A percentile compares a stretch with the other conserved stretches of the same genome.
phyloP scores from a whole-genome alignment of 176 grass and related monocot genomes.

The Musa acuminata region DNA sequence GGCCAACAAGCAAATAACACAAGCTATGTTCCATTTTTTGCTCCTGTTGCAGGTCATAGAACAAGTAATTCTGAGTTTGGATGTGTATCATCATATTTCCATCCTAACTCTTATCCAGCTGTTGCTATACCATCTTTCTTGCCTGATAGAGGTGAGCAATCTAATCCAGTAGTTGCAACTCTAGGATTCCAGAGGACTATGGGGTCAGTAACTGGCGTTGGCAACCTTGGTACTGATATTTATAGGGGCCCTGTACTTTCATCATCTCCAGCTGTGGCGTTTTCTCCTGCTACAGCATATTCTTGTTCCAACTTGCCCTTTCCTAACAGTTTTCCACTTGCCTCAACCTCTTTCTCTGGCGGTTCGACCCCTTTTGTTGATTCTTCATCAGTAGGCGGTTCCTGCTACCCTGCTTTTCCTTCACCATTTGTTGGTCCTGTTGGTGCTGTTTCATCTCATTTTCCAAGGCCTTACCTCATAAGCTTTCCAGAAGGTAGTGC shows the following conservation, averaged over 20 bases:
- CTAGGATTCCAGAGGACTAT: slow-evolving; percentile 46
- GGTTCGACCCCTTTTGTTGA: slow-evolving; percentile 38
- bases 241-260: slow-evolving; percentile 46
- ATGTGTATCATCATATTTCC: slow-evolving; percentile 58
- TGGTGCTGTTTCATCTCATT: slow-evolving; percentile 40
- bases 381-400: slow-evolving; percentile 28
- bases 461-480: slow-evolving; percentile 53
- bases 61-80: slow-evolving; percentile 39
- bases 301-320: slow-evolving; percentile 51
- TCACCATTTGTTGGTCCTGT: slow-evolving; percentile 35
- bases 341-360: slow-evolving; percentile 35
- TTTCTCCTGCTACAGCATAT: slow-evolving; percentile 46
- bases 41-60: slow-evolving; percentile 39
- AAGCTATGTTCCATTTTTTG: slow-evolving; percentile 35
- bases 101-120: slow-evolving; percentile 35
- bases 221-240: slow-evolving; percentile 40
- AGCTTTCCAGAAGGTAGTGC: slow-evolving; percentile 64
- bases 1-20: slow-evolving; percentile 24
- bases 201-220: slow-evolving; percentile 19
- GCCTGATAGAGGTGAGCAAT: slow-evolving; percentile 48
- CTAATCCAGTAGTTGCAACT: slow-evolving; percentile 40
- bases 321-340: slow-evolving; percentile 30
- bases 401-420: slow-evolving; percentile 39
- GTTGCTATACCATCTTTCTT: slow-evolving; percentile 56
- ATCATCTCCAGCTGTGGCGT: slow-evolving; percentile 41